These are phyloP conservation scores for Calonectria ilicicola DNA, from an alignment of 2,329 filamentous ascomycete genomes.

Conservation along the genomic window DNA sequence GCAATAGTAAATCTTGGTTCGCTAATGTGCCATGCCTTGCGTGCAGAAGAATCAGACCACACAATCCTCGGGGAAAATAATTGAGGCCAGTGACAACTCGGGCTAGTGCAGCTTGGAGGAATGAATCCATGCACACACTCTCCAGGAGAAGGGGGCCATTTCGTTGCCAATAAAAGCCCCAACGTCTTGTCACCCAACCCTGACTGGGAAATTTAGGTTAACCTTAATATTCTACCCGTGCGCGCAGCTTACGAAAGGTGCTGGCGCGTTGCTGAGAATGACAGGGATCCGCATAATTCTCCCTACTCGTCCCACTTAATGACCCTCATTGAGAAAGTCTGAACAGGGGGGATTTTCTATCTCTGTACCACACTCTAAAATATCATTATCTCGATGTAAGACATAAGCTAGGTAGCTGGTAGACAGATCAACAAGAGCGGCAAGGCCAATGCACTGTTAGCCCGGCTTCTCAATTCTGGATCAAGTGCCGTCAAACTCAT, in stretches of 20 bases:
- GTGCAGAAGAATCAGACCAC: background rate
- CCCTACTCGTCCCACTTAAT: background rate
- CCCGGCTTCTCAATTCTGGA: background rate
- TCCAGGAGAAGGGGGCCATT: background rate
- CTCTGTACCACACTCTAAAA: background rate
- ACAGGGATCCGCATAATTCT: background rate
- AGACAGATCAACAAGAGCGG: no score
- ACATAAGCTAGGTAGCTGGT: background rate
- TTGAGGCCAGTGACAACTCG: background rate
- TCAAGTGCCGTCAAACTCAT: no score
- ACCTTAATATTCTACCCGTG: slow-evolving; percentile 2
- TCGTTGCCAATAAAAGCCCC: background rate
- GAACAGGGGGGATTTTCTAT: background rate
- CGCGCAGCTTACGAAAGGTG: background rate
- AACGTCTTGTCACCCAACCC: background rate
- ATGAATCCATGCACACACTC: background rate
- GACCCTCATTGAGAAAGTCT: background rate
- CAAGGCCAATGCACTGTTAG: no score
- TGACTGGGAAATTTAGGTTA: background rate
- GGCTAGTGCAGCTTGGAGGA: background rate
- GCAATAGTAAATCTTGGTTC: background rate
- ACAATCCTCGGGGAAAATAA: background rate
- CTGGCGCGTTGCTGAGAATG: background rate
- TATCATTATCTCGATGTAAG: background rate
- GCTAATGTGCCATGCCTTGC: background rate